Percentiles rank a stretch among this genome's conserved stretches.
Conservation (phyloP, 306 rosid genomes). For the Trifolium repens region DNA sequence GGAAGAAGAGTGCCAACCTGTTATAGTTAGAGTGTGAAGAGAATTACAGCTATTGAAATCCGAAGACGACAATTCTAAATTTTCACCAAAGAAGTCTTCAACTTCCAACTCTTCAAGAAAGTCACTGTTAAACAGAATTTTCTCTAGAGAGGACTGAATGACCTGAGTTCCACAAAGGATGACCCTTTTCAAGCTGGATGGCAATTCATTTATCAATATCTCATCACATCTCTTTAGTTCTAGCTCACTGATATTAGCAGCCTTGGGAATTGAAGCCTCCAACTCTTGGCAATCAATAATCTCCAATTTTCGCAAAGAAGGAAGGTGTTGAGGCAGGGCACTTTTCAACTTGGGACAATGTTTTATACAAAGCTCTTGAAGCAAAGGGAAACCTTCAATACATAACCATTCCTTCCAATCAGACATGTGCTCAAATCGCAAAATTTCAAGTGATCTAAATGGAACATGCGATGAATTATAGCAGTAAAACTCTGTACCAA, state of each 20-base stretch:
- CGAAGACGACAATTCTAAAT: background rate
- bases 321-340: background rate
- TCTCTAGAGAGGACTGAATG: background rate
- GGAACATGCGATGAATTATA: background rate
- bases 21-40: background rate
- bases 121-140: background rate
- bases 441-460: slow-evolving; percentile 12
- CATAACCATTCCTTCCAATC: slow-evolving; percentile 35
- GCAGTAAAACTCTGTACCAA: slow-evolving; percentile 41
- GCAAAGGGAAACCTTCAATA: background rate
- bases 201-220: background rate
- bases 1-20: background rate
- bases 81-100: background rate
- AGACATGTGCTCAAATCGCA: background rate
- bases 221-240: background rate
- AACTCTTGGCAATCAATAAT: background rate
- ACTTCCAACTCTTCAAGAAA: background rate
- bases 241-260: background rate
- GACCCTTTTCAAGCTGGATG: background rate
- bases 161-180: background rate
- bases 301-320: slow-evolving; percentile 18
- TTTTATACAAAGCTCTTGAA: slow-evolving; percentile 13
- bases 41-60: background rate
- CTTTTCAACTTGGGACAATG: slow-evolving; percentile 12
- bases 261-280: background rate